phyloP scores from a whole-genome alignment of 768 basidiomycete genomes.

The Punctularia strigosozonata region DNA sequence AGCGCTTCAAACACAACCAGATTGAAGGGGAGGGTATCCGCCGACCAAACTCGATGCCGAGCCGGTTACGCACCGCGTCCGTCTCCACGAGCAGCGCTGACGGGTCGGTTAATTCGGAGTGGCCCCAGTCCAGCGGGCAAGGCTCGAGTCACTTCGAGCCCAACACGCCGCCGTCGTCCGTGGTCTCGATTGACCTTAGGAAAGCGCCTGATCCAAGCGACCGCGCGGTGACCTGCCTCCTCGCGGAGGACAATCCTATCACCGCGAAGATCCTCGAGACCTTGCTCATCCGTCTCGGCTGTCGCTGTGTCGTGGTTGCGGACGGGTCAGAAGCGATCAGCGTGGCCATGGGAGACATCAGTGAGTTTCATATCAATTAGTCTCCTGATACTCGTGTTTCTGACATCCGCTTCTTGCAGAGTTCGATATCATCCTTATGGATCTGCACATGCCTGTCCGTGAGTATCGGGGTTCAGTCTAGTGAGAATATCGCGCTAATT shows the following conservation, averaged over 20 bases:
- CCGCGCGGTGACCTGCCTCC: slow-evolving; percentile 82
- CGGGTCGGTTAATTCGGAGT: slow-evolving; percentile 58
- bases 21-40: slow-evolving; percentile 61
- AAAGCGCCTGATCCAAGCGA: slow-evolving; percentile 71
- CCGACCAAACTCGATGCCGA: slow-evolving; percentile 75
- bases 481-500: neutral
- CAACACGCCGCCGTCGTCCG: slow-evolving; percentile 70
- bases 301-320: slow-evolving; percentile 88
- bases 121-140: slow-evolving; percentile 49
- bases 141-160: slow-evolving; percentile 39
- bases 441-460: slow-evolving; percentile 91
- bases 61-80: slow-evolving; percentile 77
- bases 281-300: slow-evolving; percentile 84
- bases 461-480: slow-evolving; percentile 23
- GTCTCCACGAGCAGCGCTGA: slow-evolving; percentile 69
- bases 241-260: slow-evolving; percentile 98
- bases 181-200: slow-evolving; percentile 74
- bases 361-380: slow-evolving; percentile 36
- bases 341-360: slow-evolving; percentile 95
- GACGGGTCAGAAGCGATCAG: slow-evolving; percentile 97
- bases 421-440: slow-evolving; percentile 94
- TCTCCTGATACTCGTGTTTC: slow-evolving; percentile 4
- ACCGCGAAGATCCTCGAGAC: slow-evolving; percentile 97
- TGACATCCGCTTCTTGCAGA: slow-evolving; percentile 35
- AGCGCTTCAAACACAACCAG: slow-evolving; percentile 79